These are phyloP conservation scores for Didymella sp. DNA, from an alignment of 2,329 filamentous ascomycete species.

Conservation along the genomic window DNA sequence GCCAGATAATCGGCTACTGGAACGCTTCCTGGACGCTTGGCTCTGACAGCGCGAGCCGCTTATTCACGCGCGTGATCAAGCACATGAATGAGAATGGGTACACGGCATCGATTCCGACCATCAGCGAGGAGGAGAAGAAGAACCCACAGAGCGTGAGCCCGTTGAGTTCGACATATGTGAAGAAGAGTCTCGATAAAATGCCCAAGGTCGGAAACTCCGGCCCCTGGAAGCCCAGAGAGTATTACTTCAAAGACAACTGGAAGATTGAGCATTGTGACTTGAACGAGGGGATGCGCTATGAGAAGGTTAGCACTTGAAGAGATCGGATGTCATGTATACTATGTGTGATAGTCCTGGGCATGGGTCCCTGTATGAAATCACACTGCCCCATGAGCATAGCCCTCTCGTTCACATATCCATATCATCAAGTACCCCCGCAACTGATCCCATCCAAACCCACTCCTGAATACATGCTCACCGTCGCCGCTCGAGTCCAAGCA, in stretches of 20 bases:
- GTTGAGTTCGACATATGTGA: conserved; percentile 61
- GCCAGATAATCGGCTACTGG: conserved; percentile 66
- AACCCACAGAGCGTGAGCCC: conserved; percentile 52
- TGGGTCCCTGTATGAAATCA: too few species aligned
- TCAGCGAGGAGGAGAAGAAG: conserved; percentile 50
- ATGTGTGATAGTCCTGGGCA: too few species aligned
- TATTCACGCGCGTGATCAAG: conserved; percentile 60
- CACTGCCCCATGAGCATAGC: too few species aligned
- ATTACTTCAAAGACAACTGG: conserved; percentile 55
- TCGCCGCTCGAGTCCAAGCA: too few species aligned
- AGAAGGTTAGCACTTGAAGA: conserved; percentile 27
- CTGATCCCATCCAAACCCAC: too few species aligned
- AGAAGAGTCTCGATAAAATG: conserved; percentile 49
- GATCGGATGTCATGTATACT: too few species aligned
- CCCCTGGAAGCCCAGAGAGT: conserved; percentile 54
- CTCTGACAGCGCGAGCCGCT: conserved; percentile 60
- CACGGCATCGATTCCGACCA: conserved; percentile 55
- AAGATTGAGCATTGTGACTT: conserved; percentile 53
- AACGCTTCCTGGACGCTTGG: conserved; percentile 69
- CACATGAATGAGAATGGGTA: conserved; percentile 57
- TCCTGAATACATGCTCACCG: too few species aligned
- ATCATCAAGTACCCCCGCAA: too few species aligned
- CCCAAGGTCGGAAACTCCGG: conserved; percentile 58
- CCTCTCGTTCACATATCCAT: too few species aligned
- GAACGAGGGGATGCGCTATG: conserved; percentile 51